A percentile compares a stretch with the other conserved stretches of the same genome.
Evolutionary conservation across 768 basidiomycete genomes (phyloP).

Genomic region (Xerocomus potaroensis): DNA sequence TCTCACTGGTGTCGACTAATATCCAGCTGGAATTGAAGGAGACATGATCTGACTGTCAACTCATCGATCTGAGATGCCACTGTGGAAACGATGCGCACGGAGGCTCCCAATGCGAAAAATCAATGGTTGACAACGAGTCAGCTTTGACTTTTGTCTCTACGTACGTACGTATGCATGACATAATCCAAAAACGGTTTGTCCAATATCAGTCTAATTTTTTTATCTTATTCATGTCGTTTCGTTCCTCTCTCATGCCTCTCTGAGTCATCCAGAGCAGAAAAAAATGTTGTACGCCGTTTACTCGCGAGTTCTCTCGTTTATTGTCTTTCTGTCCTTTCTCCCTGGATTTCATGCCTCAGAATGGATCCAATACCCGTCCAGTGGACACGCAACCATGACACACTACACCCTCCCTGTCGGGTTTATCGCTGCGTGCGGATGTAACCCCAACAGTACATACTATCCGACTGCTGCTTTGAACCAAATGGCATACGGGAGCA

Average conservation of each 20-base stretch:
- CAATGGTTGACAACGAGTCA: too few species aligned
- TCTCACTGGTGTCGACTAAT: too few species aligned
- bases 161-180: too few species aligned
- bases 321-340: conserved; percentile 24
- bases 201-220: not conserved
- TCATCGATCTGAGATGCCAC: too few species aligned
- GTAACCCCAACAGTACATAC: conserved; percentile 56
- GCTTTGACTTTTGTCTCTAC: too few species aligned
- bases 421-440: conserved; percentile 70
- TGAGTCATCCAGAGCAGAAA: not conserved
- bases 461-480: conserved; percentile 80
- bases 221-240: not conserved
- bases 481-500: conserved; percentile 77
- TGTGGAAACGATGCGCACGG: too few species aligned
- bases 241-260: conserved; percentile 11
- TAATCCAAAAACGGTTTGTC: not conserved
- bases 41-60: too few species aligned
- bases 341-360: conserved; percentile 24
- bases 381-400: conserved; percentile 73
- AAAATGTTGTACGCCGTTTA: conserved; percentile 16
- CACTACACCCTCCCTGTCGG: conserved; percentile 53
- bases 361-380: conserved; percentile 63
- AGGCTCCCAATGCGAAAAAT: too few species aligned
- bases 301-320: conserved; percentile 21
- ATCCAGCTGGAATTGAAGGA: too few species aligned